Evolutionary conservation across 768 basidiomycete genomes (phyloP).

Genomic region (Trametes gibbosa): DNA sequence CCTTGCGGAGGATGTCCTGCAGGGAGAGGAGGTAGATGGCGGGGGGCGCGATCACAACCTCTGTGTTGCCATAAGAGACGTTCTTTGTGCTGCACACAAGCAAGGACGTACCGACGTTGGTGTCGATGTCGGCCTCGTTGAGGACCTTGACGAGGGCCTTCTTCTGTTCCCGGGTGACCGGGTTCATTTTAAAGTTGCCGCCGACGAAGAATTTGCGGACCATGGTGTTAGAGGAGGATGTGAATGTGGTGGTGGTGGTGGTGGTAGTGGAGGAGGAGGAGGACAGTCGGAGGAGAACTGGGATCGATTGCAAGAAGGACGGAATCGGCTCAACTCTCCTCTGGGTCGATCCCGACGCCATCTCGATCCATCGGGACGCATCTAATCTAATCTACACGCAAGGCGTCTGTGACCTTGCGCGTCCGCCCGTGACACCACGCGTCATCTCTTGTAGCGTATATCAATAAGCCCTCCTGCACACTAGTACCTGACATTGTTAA

Average conservation of each 20-base stretch:
- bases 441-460: background rate
- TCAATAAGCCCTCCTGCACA: too few relatives aligned
- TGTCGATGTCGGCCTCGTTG: constrained; percentile 79
- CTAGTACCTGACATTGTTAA: too few relatives aligned
- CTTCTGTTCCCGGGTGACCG: constrained; percentile 61
- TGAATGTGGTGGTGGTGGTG: background rate
- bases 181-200: constrained; percentile 99
- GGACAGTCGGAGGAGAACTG: background rate
- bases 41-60: constrained; percentile 93
- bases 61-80: constrained; percentile 37
- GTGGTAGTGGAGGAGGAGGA: background rate
- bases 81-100: background rate
- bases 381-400: constrained; percentile 3
- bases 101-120: constrained; percentile 59
- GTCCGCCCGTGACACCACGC: background rate
- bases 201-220: constrained; percentile 90
- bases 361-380: background rate
- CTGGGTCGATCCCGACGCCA: constrained; percentile 12
- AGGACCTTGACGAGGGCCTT: constrained; percentile 62
- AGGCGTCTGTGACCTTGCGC: background rate
- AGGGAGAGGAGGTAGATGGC: constrained; percentile 82
- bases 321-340: background rate
- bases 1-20: constrained; percentile 56
- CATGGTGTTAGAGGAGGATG: constrained; percentile 38
- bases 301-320: background rate